These are phyloP conservation scores for Butyriboletus appendiculatus DNA, from an alignment of 1,284 basidiomycete species.

Conservation along the genomic window DNA sequence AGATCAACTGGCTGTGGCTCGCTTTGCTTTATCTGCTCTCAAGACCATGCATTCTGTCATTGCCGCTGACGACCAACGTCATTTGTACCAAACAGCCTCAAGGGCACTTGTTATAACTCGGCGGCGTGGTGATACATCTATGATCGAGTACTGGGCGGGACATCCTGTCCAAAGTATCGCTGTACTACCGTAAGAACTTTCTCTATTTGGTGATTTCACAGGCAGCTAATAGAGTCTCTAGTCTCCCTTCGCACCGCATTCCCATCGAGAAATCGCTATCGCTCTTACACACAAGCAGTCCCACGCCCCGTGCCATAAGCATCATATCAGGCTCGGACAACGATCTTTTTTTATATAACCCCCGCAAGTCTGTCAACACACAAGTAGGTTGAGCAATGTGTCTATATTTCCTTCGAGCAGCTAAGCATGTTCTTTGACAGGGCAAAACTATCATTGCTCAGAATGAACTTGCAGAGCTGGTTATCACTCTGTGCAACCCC, in stretches of 20 bases:
- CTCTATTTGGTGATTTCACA: conserved; percentile 5
- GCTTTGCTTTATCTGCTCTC: conserved; percentile 77
- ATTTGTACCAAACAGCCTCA: conserved; percentile 71
- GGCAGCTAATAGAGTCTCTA: conserved; percentile 33
- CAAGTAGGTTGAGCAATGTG: conserved; percentile 49
- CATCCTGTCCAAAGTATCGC: conserved; percentile 79
- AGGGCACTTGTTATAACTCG: conserved; percentile 72
- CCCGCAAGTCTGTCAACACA: conserved; percentile 57
- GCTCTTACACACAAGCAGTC: conserved; percentile 44
- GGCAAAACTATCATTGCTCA: conserved; percentile 72
- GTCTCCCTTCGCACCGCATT: conserved; percentile 69
- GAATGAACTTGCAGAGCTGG: conserved; percentile 81
- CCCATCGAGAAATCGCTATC: conserved; percentile 75
- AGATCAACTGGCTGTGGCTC: conserved; percentile 79
- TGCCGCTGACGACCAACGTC: conserved; percentile 70
- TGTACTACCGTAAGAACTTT: conserved; percentile 62
- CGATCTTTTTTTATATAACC: conserved; percentile 90
- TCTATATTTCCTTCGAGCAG: conserved; percentile 4
- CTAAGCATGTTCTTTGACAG: conserved; percentile 34
- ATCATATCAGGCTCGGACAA: conserved; percentile 56
- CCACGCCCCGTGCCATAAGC: conserved; percentile 37
- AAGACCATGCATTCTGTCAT: conserved; percentile 68
- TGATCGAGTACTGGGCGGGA: conserved; percentile 83
- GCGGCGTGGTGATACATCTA: conserved; percentile 70
- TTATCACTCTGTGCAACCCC: conserved; percentile 87